Evolutionary conservation across 108 stramenopile genomes (phyloP).

Genomic region (Skeletonema marinoi): DNA sequence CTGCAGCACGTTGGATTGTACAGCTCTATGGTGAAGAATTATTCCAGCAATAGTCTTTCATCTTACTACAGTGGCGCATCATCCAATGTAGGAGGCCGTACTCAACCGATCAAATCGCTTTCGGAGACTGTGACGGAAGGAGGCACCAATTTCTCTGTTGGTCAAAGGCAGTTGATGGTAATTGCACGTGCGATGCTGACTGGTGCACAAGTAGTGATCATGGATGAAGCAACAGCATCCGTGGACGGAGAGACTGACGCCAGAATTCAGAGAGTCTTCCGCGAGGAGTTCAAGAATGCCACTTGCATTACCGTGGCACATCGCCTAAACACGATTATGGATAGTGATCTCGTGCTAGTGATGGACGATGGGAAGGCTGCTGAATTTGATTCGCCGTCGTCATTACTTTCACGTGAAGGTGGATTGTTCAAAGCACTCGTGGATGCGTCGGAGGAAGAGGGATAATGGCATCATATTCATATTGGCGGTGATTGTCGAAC

Average conservation of each 20-base stretch:
- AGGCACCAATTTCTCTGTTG: constrained; percentile 92
- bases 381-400: constrained; percentile 78
- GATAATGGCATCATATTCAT: not conserved
- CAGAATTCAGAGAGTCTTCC: constrained; percentile 84
- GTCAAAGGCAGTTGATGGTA: constrained; percentile 95
- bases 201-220: constrained; percentile 74
- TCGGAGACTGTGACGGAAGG: constrained; percentile 79
- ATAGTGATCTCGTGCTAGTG: constrained; percentile 91
- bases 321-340: constrained; percentile 95
- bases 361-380: constrained; percentile 89
- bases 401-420: constrained; percentile 57
- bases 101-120: constrained; percentile 64
- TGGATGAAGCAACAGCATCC: constrained; percentile 89
- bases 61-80: constrained; percentile 17
- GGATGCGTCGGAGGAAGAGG: constrained; percentile 56
- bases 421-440: constrained; percentile 83
- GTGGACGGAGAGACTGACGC: constrained; percentile 94
- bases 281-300: constrained; percentile 65
- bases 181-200: constrained; percentile 92
- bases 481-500: too few relatives aligned
- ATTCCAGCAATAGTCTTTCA: constrained; percentile 42
- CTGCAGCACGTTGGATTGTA: constrained; percentile 72
- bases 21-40: constrained; percentile 11
- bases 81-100: constrained; percentile 17
- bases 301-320: constrained; percentile 94